Base-by-base conservation (phyloP, 2,329 filamentous ascomycete genomes). In the Ramularia endophylla region DNA sequence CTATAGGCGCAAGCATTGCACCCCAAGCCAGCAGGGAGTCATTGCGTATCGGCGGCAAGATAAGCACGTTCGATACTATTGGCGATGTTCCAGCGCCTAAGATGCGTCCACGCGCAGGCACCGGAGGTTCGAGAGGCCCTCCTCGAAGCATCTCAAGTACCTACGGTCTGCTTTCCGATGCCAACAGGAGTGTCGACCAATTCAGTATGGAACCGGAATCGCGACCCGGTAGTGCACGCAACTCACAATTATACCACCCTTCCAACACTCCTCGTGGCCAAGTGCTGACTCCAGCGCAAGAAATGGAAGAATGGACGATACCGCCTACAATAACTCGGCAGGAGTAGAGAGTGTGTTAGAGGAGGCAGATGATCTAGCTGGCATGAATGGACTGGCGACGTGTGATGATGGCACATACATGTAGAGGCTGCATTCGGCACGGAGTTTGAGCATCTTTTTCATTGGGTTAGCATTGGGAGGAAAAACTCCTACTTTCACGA, bases 61-160 rank as follows among this genome's bases (percentile, higher is more conserved):
- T 58, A 37, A 61, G 55, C 44, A 55, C 54, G 1, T 37, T 48
- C 7, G 58, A 62, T 27, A 53, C 51, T 8, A 62, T 63, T 18
- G 59, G 55, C 36, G 53, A 52, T 15, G 60, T 64, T 8, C 61
- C 61, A 2, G 48, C 52, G 13, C 61, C 61, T 2, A 43, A 38
- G n/a, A 44, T 61, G 18, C 55, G 61, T 8, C 60, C 61, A n/a
- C 54, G 61, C 13, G 52, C 60, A 2, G 58, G 59, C 19, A 61
- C 59, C 5, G 38, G 47, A 38, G 51, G 52, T 9, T 61, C 56
- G 2, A 43, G 37, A 41, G 50, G 34, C 46, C 51, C 38, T 36
- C 35, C 48, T 43, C 37, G 36, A 47, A 37, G 42, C 41, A 17
- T 43, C 27, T 36, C 41, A 38, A 27, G 22, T 25, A 20, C 20